Evolutionary conservation across 345 rosid species (phyloP).

Genomic region (Gossypium longicalyx): DNA sequence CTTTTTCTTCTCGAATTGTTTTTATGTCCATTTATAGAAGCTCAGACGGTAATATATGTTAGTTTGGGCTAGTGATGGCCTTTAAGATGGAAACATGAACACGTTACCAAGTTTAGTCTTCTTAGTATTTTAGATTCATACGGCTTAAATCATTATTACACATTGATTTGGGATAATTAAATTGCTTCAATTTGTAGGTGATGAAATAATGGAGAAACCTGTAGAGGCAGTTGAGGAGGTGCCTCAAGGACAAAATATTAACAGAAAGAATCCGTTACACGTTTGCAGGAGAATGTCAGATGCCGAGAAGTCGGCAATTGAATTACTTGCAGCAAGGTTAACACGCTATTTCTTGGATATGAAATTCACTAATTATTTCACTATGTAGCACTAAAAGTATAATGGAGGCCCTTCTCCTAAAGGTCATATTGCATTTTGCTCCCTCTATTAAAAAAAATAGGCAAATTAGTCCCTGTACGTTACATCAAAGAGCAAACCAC

Average conservation of each 20-base stretch:
- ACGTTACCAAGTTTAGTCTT: not conserved
- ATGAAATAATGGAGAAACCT: constrained; percentile 28
- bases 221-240: constrained; percentile 33
- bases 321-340: constrained; percentile 62
- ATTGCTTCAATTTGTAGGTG: constrained; percentile 16
- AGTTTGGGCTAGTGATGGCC: not conserved
- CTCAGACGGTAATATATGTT: not conserved
- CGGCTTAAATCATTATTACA: not conserved
- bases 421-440: too few relatives aligned
- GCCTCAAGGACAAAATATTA: constrained; percentile 18
- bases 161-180: constrained; percentile 28
- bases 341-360: not conserved
- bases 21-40: not conserved
- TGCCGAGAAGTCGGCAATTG: constrained; percentile 56
- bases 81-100: not conserved
- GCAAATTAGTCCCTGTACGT: too few relatives aligned
- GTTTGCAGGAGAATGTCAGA: constrained; percentile 37
- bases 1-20: not conserved
- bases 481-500: too few relatives aligned
- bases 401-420: too few relatives aligned
- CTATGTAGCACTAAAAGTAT: not conserved
- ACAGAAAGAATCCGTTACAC: constrained; percentile 18
- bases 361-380: not conserved
- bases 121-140: not conserved
- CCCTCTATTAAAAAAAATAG: too few relatives aligned